Evolutionary conservation across 352 stramenopile species (phyloP), one percentile per base, ranked within the genome.

Genomic region (Phytopythium helicoides): DNA sequence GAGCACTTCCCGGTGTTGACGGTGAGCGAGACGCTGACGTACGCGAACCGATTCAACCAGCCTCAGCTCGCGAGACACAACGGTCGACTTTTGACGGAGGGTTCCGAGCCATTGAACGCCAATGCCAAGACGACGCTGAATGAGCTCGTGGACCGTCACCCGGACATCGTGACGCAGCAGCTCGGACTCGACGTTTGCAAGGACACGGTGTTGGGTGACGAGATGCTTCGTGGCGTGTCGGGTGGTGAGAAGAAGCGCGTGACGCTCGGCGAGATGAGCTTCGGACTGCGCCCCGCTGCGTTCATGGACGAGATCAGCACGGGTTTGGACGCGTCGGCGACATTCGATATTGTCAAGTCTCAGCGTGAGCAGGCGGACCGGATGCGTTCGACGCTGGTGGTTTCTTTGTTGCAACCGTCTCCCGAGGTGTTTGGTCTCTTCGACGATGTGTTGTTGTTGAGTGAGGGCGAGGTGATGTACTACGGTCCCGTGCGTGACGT

Each of bases 241-340:
- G 91, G 89, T 34, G 91, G 91, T 19, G 85, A 97, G 65, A 80
- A 79, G 23, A 66, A 86, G 16, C 76, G 92, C 26, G 86, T 66
- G 6, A 71, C 62, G 0, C 62, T 42, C 6, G 62, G 58, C 10
- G 62, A 66, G n/a, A 62, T 58, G 95, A 6, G 95, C 72, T 66
- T 86, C 33, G 63, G 67, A 16, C 48, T 64, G 25, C 60, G 71
- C 37, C 64, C 56, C 16, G 71, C 94, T 5, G 56, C 80, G 16
- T 86, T 89, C 37, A 79, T 74, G 54, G 91, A 98, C 64, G 81
- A 94, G 70, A 96, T 98, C 57, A 90, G 70, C 42, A 97, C 88
- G 19, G 92, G 91, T n/a, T 72, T 98, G n/a, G 91, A 98, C 68
- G 71, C 70, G 15, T 73, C 86, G 4, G 95, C 88, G 5, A 95